Evolutionary conservation across 2,329 filamentous ascomycete genomes (phyloP), one percentile per base, ranked within the genome.

Genomic region (Thelonectria discophora): DNA sequence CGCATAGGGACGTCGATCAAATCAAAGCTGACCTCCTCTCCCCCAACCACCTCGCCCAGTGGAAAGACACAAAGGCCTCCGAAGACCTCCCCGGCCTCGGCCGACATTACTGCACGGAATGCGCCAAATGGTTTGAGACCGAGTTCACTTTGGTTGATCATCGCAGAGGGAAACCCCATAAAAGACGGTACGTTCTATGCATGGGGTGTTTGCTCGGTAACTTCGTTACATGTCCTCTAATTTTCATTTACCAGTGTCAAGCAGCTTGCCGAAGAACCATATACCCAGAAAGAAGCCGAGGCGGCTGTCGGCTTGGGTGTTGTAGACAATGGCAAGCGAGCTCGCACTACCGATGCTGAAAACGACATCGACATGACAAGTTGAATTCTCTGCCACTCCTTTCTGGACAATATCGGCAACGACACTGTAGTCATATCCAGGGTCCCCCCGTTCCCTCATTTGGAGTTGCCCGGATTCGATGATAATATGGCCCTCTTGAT

Each of bases 121-220:
- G 95, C 77, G 90, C 95, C 65, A 98, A 97, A 81, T 98, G 92
- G 90, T 98, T 96, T 76, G 94, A 98, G 77, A 90, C 88, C 51
- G 91, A 95, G 68, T 78, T 85, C 70, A 96, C 92, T 70, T 81
- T 97, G 60, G 82, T 84, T 37, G 83, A 86, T 27, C 95, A 99
- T 79, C 83, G 84, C 59, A 92, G 90, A 77, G 93, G 92, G 70
- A 99, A 97, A 80, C 92, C 92, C 66, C 95, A 99, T 80, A 97
- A 94, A 86, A 88, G 93, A 82, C 90, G 91, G 92, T 74, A 50
- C 21, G 67, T 65, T 30, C 37, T 24, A 53, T 39, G 9, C 54
- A 21, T 65, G 42, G 48, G 39, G 54, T 63, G 62, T 63, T 18
- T 52, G 6, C 27, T 10, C 27, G 58, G 50, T 40, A 32, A 32